A percentile compares a stretch with the other conserved stretches of the same genome.
Conservation (phyloP, 2,329 filamentous ascomycete genomes). For the Arthrobotrys musiformis region DNA sequence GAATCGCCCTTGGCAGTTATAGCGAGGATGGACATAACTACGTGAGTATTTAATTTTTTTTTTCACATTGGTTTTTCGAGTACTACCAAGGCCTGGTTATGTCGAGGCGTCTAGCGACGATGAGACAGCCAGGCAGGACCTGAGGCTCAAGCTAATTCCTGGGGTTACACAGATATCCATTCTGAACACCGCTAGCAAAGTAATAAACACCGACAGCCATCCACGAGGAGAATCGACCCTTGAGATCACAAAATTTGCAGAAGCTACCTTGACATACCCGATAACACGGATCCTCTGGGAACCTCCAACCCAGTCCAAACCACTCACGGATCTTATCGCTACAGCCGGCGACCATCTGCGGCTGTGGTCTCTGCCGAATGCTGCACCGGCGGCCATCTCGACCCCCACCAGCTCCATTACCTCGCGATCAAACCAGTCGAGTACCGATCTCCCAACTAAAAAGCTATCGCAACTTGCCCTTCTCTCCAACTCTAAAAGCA, state of each 20-base stretch:
- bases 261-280: slow-evolving; percentile 97
- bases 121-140: too few species aligned
- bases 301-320: slow-evolving; percentile 91
- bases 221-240: slow-evolving; percentile 68
- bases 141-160: not conserved
- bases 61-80: not conserved
- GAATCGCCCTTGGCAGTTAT: slow-evolving; percentile 94
- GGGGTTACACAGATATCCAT: slow-evolving; percentile 43
- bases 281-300: slow-evolving; percentile 97
- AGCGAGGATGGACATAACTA: slow-evolving; percentile 98
- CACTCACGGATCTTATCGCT: slow-evolving; percentile 91
- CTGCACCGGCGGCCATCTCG: slow-evolving; percentile 69
- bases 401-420: slow-evolving; percentile 73
- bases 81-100: slow-evolving; percentile 57
- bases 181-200: slow-evolving; percentile 41
- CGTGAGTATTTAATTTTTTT: slow-evolving; percentile 67
- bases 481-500: slow-evolving; percentile 96
- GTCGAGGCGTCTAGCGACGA: too few species aligned
- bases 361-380: slow-evolving; percentile 84
- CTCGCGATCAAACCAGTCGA: slow-evolving; percentile 72
- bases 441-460: slow-evolving; percentile 70
- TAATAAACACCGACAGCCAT: slow-evolving; percentile 48
- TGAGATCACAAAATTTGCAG: slow-evolving; percentile 91
- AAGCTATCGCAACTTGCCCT: slow-evolving; percentile 93
- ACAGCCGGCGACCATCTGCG: slow-evolving; percentile 95